phyloP scores from a whole-genome alignment of 305 asterid genomes.

The Salvia sclarea region DNA sequence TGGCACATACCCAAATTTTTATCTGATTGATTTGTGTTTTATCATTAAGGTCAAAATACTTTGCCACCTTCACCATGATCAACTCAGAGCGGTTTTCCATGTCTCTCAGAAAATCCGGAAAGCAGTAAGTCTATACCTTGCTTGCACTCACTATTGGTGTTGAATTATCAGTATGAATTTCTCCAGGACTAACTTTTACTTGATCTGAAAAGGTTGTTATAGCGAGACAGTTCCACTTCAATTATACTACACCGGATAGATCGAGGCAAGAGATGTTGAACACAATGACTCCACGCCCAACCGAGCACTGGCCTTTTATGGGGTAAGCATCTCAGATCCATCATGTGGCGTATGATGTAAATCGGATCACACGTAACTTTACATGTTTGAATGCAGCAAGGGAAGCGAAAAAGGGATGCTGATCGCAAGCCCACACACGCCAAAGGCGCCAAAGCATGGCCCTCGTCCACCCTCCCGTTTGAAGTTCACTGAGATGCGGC shows the following conservation, averaged over 20 bases:
- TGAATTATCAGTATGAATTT: neutral
- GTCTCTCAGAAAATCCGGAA: conserved; percentile 86
- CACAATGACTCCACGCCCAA: conserved; percentile 74
- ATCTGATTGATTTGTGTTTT: conserved; percentile 24
- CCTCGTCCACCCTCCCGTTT: conserved; percentile 85
- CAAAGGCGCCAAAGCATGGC: conserved; percentile 90
- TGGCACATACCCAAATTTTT: neutral
- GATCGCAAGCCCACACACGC: conserved; percentile 69
- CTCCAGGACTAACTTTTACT: neutral
- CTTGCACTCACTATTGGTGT: neutral
- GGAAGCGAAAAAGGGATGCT: conserved; percentile 46
- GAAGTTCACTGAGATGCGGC: conserved; percentile 74
- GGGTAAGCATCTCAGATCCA: conserved; percentile 43
- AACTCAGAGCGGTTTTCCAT: conserved; percentile 85
- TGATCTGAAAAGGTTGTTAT: conserved; percentile 58
- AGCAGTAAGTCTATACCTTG: conserved; percentile 62
- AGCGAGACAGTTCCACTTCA: conserved; percentile 82
- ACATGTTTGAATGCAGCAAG: conserved; percentile 49
- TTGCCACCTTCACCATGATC: conserved; percentile 96
- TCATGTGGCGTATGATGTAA: neutral
- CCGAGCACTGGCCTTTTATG: conserved; percentile 79
- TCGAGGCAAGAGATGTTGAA: conserved; percentile 80
- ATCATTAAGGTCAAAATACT: conserved; percentile 71
- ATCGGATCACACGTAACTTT: neutral
- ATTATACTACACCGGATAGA: conserved; percentile 91